Base-by-base conservation (phyloP, 768 basidiomycete genomes). In the Lepiota brunneoincarnata region DNA sequence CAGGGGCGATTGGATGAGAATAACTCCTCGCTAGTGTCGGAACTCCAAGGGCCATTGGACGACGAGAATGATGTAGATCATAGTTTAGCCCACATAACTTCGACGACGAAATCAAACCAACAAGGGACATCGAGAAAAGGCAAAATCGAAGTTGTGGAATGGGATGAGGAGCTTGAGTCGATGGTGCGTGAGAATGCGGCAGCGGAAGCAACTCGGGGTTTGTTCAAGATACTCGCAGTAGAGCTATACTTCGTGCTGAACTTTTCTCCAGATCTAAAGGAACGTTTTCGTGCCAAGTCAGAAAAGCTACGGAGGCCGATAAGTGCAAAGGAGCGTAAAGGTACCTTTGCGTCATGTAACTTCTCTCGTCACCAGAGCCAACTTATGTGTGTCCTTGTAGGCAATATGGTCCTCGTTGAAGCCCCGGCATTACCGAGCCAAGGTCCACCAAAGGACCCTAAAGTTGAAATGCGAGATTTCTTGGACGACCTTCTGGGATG, bases 201-300 rank as follows among this genome's bases (percentile, higher is more conserved):
- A 4, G 89, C 89, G 0, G 89, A 91, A 55, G 90, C 91, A 11
- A 79, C 79, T 20, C 75, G 88, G 76, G 91, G 91, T 89, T 49
- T 40, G 73, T 59, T 41, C 41, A 9, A 28, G 21, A 15, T 21
- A 2, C 41, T 50, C 36, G 7, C 23, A n/a, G 34, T n/a, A 28
- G 14, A 23, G 35, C 6, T 18, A 15, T 23, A 48, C 31, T 23
- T 28, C 36, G 20, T 55, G 28, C 18, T 52, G 0, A 44, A 18
- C 43, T 18, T 31, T 4, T 34, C 21, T 10, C 26, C 64, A 87
- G 86, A 86, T 54, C 67, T 87, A 18, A 86, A 84, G 61, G 68
- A 70, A 1, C 72, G 83, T 28, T 84, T 87, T 55, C 71, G 76
- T 62, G 80, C 79, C 0, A 84, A 82, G 64, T 72, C 81, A 2